Evolutionary conservation across 2,329 filamentous ascomycete genomes (phyloP).

Genomic region (Trichophyton simii): DNA sequence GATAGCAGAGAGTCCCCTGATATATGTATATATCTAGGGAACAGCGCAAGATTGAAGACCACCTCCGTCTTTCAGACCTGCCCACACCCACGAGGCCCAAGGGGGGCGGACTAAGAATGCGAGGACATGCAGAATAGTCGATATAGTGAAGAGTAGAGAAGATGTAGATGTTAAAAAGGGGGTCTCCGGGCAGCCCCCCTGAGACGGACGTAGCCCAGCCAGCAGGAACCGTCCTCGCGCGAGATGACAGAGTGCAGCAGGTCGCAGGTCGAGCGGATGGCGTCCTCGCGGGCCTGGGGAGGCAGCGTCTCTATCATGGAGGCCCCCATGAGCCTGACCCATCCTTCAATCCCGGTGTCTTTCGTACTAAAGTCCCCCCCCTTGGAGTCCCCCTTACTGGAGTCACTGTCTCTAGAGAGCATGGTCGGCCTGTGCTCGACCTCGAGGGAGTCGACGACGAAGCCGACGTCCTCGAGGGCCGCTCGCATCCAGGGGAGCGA

Average conservation of each 20-base stretch:
- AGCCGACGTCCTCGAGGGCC: conserved; percentile 29
- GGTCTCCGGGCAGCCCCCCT: conserved; percentile 29
- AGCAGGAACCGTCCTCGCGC: conserved; percentile 44
- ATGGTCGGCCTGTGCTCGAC: conserved; percentile 53
- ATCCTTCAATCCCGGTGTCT: conserved; percentile 49
- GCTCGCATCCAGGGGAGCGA: conserved; percentile 46
- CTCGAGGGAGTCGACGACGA: conserved; percentile 44
- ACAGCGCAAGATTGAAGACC: conserved; percentile 39
- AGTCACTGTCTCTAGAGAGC: conserved; percentile 19
- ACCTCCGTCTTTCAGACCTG: conserved; percentile 45
- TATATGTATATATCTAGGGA: conserved; percentile 2
- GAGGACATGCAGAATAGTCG: conserved; percentile 32
- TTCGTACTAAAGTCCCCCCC: no score
- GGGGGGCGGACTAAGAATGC: conserved; percentile 46
- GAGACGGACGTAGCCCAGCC: conserved; percentile 37
- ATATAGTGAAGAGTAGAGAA: not conserved
- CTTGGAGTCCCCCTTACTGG: no score
- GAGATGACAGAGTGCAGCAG: conserved; percentile 44
- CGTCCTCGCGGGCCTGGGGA: conserved; percentile 39
- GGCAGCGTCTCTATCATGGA: conserved; percentile 44
- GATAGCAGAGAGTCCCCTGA: conserved; percentile 37
- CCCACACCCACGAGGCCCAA: conserved; percentile 35
- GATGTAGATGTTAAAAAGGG: not conserved
- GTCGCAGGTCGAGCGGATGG: conserved; percentile 43
- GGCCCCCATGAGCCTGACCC: conserved; percentile 53